Conservation (phyloP, 805 yeast genomes). For the Teunomyces cretensis region DNA sequence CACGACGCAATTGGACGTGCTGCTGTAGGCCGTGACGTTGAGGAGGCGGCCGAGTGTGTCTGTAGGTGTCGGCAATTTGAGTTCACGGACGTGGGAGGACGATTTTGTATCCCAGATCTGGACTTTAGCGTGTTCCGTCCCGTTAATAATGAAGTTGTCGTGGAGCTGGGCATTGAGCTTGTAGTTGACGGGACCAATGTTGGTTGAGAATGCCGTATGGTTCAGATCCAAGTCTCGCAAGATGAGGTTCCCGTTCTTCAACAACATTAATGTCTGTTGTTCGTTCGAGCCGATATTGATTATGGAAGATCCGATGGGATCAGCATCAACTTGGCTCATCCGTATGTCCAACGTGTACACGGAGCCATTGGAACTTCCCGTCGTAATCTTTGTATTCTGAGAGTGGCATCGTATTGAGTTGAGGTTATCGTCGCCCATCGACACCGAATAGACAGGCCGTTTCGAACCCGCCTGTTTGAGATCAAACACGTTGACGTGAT, state of each 20-base stretch:
- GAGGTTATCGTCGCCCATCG: constrained; percentile 24
- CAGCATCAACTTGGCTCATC: background rate
- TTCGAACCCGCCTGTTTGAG: constrained; percentile 11
- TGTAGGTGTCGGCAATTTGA: background rate
- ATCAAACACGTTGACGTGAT: constrained; percentile 24
- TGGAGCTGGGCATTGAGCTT: constrained; percentile 7
- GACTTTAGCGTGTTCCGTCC: constrained; percentile 19
- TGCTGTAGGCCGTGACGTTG: constrained; percentile 1
- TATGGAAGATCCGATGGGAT: background rate
- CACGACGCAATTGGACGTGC: constrained; percentile 13
- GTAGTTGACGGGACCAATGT: constrained; percentile 1
- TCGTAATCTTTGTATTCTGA: constrained; percentile 7
- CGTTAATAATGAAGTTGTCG: constrained; percentile 13
- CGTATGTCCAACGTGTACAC: constrained; percentile 25
- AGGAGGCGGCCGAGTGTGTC: background rate
- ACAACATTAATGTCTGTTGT: background rate
- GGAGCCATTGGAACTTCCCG: constrained; percentile 23
- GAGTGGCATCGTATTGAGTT: constrained; percentile 16
- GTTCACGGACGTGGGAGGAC: background rate
- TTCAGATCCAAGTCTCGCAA: background rate
- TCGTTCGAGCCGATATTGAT: background rate
- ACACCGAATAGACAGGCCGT: constrained; percentile 14
- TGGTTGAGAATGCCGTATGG: background rate
- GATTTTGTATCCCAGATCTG: constrained; percentile 12
- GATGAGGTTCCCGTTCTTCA: background rate